Evolutionary conservation across 441 rosid species (phyloP).

Genomic region (Aquilaria agallochum): DNA sequence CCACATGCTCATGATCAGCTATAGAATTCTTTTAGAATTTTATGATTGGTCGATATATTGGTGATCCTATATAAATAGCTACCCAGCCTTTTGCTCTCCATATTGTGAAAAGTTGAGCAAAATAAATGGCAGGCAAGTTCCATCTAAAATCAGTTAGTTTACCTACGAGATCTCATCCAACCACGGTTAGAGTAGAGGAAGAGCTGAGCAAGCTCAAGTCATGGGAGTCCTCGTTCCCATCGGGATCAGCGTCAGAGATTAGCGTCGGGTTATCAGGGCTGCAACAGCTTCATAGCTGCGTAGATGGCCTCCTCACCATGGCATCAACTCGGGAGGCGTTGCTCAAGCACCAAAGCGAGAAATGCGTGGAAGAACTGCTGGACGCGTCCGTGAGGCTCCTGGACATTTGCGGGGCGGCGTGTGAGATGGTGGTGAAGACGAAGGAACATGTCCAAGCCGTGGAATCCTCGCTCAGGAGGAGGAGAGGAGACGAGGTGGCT

Average conservation of each 20-base stretch:
- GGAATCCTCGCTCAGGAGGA: constrained; percentile 43
- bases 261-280: constrained; percentile 28
- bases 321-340: constrained; percentile 43
- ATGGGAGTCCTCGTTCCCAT: constrained; percentile 22
- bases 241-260: constrained; percentile 30
- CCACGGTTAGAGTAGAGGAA: constrained; percentile 38
- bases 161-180: constrained; percentile 68
- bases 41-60: neutral
- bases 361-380: constrained; percentile 43
- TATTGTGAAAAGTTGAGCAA: constrained; percentile 7
- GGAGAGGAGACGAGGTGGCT: constrained; percentile 28
- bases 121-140: constrained; percentile 37
- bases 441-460: constrained; percentile 46
- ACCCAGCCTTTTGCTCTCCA: constrained; percentile 14
- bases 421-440: constrained; percentile 38
- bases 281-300: constrained; percentile 33
- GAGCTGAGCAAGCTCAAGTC: constrained; percentile 36
- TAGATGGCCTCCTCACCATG: constrained; percentile 50
- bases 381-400: constrained; percentile 52
- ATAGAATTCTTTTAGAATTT: neutral
- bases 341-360: constrained; percentile 22
- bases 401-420: constrained; percentile 46
- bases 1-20: constrained; percentile 28
- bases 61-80: constrained; percentile 19
- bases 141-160: constrained; percentile 60